A percentile compares a stretch with the other conserved stretches of the same genome.
phyloP scores from a whole-genome alignment of 2,329 filamentous ascomycete genomes.

The Penicillium sp. region DNA sequence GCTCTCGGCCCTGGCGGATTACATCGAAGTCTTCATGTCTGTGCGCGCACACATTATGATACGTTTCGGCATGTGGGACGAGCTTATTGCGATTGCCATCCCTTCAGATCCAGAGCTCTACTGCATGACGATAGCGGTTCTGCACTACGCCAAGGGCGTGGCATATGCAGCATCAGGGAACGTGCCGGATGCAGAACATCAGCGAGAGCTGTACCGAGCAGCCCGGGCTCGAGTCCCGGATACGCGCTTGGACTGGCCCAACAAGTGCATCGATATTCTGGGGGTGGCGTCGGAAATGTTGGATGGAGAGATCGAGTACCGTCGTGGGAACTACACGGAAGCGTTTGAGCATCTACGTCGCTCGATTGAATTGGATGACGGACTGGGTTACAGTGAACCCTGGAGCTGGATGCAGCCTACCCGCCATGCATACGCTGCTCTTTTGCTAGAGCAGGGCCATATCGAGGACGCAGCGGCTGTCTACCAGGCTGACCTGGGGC shows the following conservation, averaged over 20 bases:
- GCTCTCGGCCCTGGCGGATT: conserved; percentile 75
- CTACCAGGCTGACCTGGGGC: conserved; percentile 62
- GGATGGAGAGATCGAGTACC: conserved; percentile 71
- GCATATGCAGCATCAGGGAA: conserved; percentile 60
- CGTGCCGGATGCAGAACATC: conserved; percentile 53
- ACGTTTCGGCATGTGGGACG: conserved; percentile 70
- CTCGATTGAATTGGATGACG: conserved; percentile 61
- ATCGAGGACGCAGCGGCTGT: conserved; percentile 55
- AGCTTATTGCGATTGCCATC: conserved; percentile 57
- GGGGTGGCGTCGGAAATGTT: conserved; percentile 63
- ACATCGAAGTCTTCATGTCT: conserved; percentile 68
- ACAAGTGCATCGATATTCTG: conserved; percentile 63
- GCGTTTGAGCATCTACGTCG: conserved; percentile 61
- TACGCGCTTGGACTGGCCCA: conserved; percentile 67
- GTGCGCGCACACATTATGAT: conserved; percentile 68
- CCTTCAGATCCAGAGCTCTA: conserved; percentile 62
- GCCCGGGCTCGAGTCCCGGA: conserved; percentile 54
- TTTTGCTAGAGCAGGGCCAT: conserved; percentile 65
- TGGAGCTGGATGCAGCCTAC: conserved; percentile 80
- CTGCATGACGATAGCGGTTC: conserved; percentile 66
- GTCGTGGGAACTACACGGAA: conserved; percentile 54
- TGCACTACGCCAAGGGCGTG: conserved; percentile 66
- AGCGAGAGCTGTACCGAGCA: conserved; percentile 52
- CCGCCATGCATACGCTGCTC: conserved; percentile 67
- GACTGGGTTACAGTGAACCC: conserved; percentile 68